Conservation (phyloP, 129 eudicot genomes). For the Artemisia tridentata region DNA sequence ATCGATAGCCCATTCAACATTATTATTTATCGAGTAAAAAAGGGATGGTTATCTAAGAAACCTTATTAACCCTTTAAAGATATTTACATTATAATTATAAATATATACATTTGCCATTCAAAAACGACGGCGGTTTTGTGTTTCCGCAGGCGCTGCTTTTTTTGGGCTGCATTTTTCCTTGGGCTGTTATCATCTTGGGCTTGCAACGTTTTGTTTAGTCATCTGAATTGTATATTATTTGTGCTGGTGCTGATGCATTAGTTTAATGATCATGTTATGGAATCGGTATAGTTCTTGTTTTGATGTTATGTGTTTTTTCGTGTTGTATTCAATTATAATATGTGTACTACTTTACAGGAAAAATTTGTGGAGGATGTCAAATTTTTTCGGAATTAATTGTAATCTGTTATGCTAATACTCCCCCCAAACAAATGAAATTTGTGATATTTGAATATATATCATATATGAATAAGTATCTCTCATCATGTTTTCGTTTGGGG, state of each 20-base stretch:
- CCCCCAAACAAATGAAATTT: constrained; percentile 26
- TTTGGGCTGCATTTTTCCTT: too few relatives aligned
- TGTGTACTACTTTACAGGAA: constrained; percentile 22
- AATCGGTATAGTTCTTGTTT: constrained; percentile 21
- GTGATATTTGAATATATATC: constrained; percentile 24
- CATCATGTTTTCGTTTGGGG: background rate
- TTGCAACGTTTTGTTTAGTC: too few relatives aligned
- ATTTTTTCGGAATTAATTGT: constrained; percentile 14
- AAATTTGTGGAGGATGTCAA: constrained; percentile 24
- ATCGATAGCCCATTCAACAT: too few relatives aligned
- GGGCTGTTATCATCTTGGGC: too few relatives aligned
- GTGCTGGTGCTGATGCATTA: constrained; percentile 39
- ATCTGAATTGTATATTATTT: too few relatives aligned
- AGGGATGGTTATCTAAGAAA: too few relatives aligned
- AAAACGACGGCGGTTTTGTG: too few relatives aligned
- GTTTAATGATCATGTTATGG: constrained; percentile 20
- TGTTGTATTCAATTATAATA: constrained; percentile 12
- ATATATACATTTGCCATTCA: too few relatives aligned
- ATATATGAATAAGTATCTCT: constrained; percentile 10
- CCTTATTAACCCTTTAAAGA: too few relatives aligned
- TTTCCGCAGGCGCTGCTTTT: too few relatives aligned
- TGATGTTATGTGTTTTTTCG: constrained; percentile 6
- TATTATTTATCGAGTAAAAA: too few relatives aligned
- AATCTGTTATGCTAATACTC: constrained; percentile 25
- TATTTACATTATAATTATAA: too few relatives aligned